These are phyloP conservation scores for Amoeboaphelidium protococcarum DNA, from an alignment of 371 early-diverging fungal genomes.

Conservation along the genomic window DNA sequence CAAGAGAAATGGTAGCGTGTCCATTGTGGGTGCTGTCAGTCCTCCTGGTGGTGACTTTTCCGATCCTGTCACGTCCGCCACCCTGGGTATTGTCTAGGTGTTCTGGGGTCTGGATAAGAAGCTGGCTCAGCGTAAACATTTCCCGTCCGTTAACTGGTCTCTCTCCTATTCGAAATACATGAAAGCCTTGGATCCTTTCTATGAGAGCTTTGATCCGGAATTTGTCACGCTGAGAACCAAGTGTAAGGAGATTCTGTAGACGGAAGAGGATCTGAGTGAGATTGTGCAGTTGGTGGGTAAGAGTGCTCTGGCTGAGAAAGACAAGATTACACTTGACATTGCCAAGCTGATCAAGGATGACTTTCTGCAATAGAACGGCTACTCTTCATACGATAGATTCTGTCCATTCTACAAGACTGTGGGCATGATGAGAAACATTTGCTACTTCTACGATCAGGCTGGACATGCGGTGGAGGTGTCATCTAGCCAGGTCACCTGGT, in stretches of 20 bases:
- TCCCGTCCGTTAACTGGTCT: conserved; percentile 99
- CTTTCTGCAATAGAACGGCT: conserved; percentile 99
- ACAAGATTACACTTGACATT: conserved; percentile 96
- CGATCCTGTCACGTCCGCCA: conserved; percentile 98
- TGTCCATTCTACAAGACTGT: conserved; percentile 99
- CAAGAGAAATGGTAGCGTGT: conserved; percentile 80
- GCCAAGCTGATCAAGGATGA: conserved; percentile 98
- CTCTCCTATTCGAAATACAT: conserved; percentile 96
- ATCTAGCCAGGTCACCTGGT: conserved; percentile 74
- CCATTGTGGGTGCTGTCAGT: conserved; percentile 98
- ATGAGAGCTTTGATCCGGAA: conserved; percentile 80
- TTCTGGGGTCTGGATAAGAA: conserved; percentile 99
- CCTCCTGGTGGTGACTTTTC: conserved; percentile 99
- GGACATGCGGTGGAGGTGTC: conserved; percentile 76
- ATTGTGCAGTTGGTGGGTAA: conserved; percentile 99
- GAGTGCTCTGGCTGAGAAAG: conserved; percentile 86
- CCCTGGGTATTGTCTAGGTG: conserved; percentile 98
- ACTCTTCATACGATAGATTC: conserved; percentile 95
- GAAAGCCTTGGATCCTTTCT: conserved; percentile 85
- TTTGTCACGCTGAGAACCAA: conserved; percentile 72
- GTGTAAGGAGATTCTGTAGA: conserved; percentile 95
- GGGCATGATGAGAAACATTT: conserved; percentile 94
- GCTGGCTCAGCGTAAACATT: conserved; percentile 99
- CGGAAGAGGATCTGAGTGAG: conserved; percentile 95
- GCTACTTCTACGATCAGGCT: conserved; percentile 85